Evolutionary conservation across 805 yeast species (phyloP), one percentile per base, ranked within the genome.

Genomic region (Sungouiella blattae): DNA sequence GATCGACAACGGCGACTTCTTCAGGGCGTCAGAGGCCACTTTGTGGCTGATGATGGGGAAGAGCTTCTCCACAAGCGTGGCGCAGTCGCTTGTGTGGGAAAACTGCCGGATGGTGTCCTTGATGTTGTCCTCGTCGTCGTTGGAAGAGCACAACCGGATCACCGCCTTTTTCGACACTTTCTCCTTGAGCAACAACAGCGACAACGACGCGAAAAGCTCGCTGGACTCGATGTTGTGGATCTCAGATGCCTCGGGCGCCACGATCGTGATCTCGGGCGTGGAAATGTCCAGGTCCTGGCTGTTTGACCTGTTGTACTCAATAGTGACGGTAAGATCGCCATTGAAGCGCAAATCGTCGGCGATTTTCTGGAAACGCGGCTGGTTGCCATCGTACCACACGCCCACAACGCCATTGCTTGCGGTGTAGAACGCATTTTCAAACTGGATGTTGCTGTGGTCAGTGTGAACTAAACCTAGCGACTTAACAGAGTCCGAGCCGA

Each of bases 371-470:
- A 61, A 57, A 11, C 46, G 49, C 4, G 64, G 59, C 49, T 50
- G 54, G 39, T 40, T 58, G 16, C 47, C 57, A 41, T 53, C 63
- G 46, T 55, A 59, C 63, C 64, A 61, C 11, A 73, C 71, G 8
- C 73, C 70, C 9, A 59, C 54, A 12, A 64, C 53, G 18, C 55
- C 57, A n/a, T 42, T 49, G 14, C 56, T 53, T 35, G 33, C 33
- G 16, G 40, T 53, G 32, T 63, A 67, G 45, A 67, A 67, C 16
- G 49, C 47, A 38, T 56, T 53, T 28, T 49, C 38, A 35, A 60
- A 55, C 5, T 21, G 26, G 11, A 49, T 36, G 11, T 35, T 31
- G 7, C 38, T 36, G 28, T 31, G 33, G 28, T 37, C 40, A n/a
- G 59, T 47, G 22, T 24, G 40, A 31, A 58, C 42, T 14, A 35